A percentile compares a stretch with the other conserved stretches of the same genome.
These are phyloP conservation scores for Trichoderma guizhouense DNA, from an alignment of 2,329 filamentous ascomycete species.

Conservation along the genomic window DNA sequence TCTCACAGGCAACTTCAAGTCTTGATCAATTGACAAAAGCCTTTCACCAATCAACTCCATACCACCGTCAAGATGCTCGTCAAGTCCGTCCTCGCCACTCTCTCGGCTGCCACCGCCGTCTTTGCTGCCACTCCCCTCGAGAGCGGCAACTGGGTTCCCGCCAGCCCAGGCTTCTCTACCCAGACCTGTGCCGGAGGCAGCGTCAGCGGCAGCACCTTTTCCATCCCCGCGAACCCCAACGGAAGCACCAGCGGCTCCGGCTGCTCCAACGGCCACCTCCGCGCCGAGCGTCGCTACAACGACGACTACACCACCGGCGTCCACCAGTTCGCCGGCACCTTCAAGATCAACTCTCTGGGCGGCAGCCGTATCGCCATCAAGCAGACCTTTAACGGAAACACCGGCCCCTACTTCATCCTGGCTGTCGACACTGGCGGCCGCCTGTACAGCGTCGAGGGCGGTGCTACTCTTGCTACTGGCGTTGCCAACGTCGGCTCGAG, in stretches of 20 bases:
- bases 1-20: not conserved
- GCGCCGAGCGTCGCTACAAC: constrained; percentile 24
- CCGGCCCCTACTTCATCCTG: constrained; percentile 24
- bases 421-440: constrained; percentile 20
- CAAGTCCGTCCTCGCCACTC: constrained; percentile 16
- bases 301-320: constrained; percentile 23
- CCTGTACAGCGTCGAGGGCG: constrained; percentile 25
- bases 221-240: constrained; percentile 21
- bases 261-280: constrained; percentile 25
- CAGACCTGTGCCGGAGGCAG: constrained; percentile 23
- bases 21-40: not conserved
- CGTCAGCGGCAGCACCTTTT: constrained; percentile 21
- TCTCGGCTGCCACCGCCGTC: constrained; percentile 16
- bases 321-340: constrained; percentile 25
- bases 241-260: constrained; percentile 22
- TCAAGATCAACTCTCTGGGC: constrained; percentile 25
- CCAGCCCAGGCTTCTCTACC: constrained; percentile 5
- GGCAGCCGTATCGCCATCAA: constrained; percentile 25
- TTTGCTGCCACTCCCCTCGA: constrained; percentile 21
- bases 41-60: not conserved
- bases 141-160: constrained; percentile 20
- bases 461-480: constrained; percentile 21
- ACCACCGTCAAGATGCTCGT: constrained; percentile 12
- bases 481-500: constrained; percentile 21
- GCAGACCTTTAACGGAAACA: constrained; percentile 26